Base-by-base conservation (phyloP, 2,329 filamentous ascomycete genomes). In the Colletotrichum sp. region DNA sequence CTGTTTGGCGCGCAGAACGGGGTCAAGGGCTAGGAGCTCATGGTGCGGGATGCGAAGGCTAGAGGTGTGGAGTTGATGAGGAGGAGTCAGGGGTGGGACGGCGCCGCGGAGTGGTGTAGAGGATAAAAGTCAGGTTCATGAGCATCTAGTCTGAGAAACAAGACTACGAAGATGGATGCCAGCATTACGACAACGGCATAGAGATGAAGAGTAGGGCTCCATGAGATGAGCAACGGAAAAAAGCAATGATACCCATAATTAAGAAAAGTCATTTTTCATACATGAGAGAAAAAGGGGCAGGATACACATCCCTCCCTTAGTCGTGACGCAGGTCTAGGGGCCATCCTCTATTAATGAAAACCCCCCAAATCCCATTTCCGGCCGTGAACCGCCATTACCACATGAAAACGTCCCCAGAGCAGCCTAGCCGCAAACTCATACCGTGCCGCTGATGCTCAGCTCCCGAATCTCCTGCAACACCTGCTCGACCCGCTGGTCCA, bases 381-480 rank as follows among this genome's bases (percentile, higher is more conserved):
- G 61, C 34, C 61, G 21, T 64, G 32, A 64, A 57, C 71, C 24
- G 32, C 70, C 36, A 72, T 73, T 70, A 73, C 66, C 48, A 32
- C 59, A 21, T 52, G 43, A 52, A 52, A 52, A 60, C 36, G 6
- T 65, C 55, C 24, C 60, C 16, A 30, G n/a, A 34, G 8, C 8
- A 30, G 1, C 52, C 34, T 55, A 21, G 36, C 36, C 32, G 12
- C 28, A 48, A 10, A 21, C 69, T 84, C 84, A 93, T 70, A 93
- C 92, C 5, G 92, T 93, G 60, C 92, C 92, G 80, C 92, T 93
- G 88, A 99, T 99, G 86, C 96, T 99, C 86, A 99, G 86, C 86
- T 99, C 97, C 79, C 97, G 90, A 84, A 99, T 99, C 88, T 99
- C 96, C 83, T 98, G 96, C 86, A 99, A 84, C 57, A 99, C 97